These are phyloP conservation scores for Triangularia setosa DNA, from an alignment of 2,329 filamentous ascomycete species.

Conservation along the genomic window DNA sequence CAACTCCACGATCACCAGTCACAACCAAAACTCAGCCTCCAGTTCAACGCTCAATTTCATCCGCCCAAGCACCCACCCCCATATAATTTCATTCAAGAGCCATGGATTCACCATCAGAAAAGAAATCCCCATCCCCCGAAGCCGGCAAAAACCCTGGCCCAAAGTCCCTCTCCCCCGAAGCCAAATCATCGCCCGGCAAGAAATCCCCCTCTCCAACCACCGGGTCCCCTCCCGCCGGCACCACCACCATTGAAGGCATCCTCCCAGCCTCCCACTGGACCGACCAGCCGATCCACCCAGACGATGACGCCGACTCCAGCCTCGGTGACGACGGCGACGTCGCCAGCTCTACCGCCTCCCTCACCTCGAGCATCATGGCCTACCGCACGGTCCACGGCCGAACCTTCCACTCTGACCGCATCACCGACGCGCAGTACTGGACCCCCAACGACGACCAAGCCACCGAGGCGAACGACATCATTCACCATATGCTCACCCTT, in stretches of 20 bases:
- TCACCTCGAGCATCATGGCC: conserved; percentile 28
- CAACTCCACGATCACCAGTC: not conserved
- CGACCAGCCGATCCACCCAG: not conserved
- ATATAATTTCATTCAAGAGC: no score
- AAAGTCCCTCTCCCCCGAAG: not conserved
- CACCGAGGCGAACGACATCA: conserved; percentile 17
- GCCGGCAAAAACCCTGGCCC: not conserved
- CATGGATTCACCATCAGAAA: not conserved
- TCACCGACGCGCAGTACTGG: conserved; percentile 27
- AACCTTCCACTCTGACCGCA: conserved; percentile 29
- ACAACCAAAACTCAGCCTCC: no score
- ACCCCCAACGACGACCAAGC: conserved; percentile 24
- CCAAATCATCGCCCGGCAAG: not conserved
- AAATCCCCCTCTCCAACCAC: not conserved
- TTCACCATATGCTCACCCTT: conserved; percentile 17
- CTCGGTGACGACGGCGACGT: not conserved
- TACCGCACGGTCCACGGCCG: conserved; percentile 30
- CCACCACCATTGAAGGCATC: not conserved
- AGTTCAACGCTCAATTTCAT: not conserved
- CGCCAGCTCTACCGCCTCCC: conserved; percentile 27
- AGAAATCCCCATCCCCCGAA: not conserved
- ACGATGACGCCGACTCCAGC: conserved; percentile 4
- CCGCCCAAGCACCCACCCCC: no score
- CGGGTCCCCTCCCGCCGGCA: not conserved
- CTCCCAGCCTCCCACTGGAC: not conserved